Conservation (phyloP, 2,329 filamentous ascomycete species). For the Septoria linicola region DNA sequence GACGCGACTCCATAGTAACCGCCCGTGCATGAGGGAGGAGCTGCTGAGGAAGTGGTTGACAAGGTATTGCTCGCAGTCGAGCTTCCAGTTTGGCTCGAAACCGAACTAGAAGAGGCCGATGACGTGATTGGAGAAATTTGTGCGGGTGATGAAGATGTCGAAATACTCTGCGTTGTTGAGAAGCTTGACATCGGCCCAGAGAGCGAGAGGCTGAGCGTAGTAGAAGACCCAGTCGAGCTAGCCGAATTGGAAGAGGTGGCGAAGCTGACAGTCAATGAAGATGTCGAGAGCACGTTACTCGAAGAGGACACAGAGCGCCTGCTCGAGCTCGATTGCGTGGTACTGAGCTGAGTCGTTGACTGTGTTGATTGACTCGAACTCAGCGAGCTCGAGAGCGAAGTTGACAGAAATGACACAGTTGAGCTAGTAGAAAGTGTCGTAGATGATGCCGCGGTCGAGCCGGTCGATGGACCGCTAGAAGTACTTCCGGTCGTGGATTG, state of each 20-base stretch:
- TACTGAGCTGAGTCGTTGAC: not conserved
- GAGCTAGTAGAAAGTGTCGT: not conserved
- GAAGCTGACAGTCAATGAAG: not conserved
- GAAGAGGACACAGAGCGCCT: not conserved
- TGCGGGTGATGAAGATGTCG: not conserved
- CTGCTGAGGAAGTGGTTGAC: not conserved
- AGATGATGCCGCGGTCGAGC: not conserved
- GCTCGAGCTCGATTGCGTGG: not conserved
- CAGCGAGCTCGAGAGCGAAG: not conserved
- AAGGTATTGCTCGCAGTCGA: not conserved
- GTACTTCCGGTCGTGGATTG: no score
- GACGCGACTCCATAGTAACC: not conserved
- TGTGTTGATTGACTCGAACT: not conserved
- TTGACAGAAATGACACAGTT: not conserved
- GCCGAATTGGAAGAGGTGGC: not conserved
- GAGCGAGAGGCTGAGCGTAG: not conserved
- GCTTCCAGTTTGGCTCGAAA: not conserved
- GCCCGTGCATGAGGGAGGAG: not conserved
- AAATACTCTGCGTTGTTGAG: not conserved
- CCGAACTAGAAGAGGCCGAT: not conserved
- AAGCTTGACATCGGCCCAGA: not conserved
- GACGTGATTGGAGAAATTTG: not conserved
- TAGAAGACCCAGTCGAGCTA: not conserved
- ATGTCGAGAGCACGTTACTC: not conserved
- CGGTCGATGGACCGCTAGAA: not conserved